phyloP scores from a whole-genome alignment of 2,329 filamentous ascomycete genomes.

The Scedosporium apiospermum region DNA sequence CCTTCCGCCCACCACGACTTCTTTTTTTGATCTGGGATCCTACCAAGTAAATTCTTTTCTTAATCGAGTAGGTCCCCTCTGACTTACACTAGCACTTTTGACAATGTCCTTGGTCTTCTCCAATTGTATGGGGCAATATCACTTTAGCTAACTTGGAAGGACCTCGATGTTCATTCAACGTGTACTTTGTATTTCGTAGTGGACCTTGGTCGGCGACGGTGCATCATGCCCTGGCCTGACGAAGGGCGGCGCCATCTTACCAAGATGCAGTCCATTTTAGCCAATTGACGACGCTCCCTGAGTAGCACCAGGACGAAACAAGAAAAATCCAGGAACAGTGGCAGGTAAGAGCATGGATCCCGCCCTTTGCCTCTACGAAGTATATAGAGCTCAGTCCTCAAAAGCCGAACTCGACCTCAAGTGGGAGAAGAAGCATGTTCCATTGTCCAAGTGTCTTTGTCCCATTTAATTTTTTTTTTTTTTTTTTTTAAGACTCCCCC shows the following conservation, averaged over 20 bases:
- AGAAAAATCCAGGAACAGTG: not conserved
- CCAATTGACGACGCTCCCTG: not conserved
- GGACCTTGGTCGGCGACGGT: too few species aligned
- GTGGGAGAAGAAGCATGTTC: too few species aligned
- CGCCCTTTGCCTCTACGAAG: not conserved
- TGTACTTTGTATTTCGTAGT: too few species aligned
- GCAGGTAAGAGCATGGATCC: not conserved
- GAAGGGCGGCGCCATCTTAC: too few species aligned
- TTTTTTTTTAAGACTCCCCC: not conserved
- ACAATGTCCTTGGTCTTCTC: not conserved
- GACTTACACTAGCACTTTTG: not conserved
- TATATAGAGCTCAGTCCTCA: not conserved
- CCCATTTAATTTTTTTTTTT: not conserved
- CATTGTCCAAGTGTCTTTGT: too few species aligned
- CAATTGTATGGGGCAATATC: not conserved
- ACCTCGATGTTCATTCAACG: too few species aligned
- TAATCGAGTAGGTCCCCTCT: not conserved
- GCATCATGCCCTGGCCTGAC: too few species aligned
- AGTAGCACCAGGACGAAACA: not conserved
- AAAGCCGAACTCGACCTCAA: not conserved
- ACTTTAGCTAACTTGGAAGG: not conserved
- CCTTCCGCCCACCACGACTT: not conserved
- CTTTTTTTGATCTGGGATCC: not conserved
- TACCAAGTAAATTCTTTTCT: not conserved
- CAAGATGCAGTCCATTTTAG: not conserved